Evolutionary conservation across 2,329 filamentous ascomycete genomes (phyloP), one percentile per base, ranked within the genome.

Genomic region (Diaporthe citriasiana): DNA sequence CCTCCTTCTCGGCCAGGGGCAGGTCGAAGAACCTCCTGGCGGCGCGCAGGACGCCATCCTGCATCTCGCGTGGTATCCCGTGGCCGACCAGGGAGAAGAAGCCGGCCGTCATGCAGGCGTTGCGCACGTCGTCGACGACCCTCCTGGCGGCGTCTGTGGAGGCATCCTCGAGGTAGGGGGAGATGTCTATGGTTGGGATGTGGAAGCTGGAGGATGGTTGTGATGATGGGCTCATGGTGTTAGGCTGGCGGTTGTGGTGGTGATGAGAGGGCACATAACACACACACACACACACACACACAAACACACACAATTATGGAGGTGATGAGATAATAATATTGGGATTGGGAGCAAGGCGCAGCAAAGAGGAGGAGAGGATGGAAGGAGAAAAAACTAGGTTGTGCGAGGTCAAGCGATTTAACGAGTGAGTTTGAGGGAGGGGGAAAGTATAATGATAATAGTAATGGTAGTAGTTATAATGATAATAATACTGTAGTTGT

Each of bases 21-120:
- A 90, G 82, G 5, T 81, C 79, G 77, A 91, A 90, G 77, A 90
- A 84, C 17, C 80, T 81, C 76, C 84, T 82, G 19, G 84, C 82
- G 4, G 72, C 77, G 10, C 51, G 38, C n/a, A 81, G 70, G 33
- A 80, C 45, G 4, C 68, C 38, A 42, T 79, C 65, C 70, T 78
- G 78, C 30, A 79, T 68, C 22, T 74, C 70, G 9, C 74, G 75
- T 15, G 79, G 72, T 30, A 81, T 76, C n/a, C 72, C 73, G 53
- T 81, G 79, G n/a, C 79, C 79, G 55, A 79, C 75, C 12, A 81
- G 71, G 10, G 77, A 79, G 76, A 81, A 81, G 78, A 81, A 81
- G 30, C 79, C 79, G 13, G 77, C 75, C 8, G 72, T 78, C 74
- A 79, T 82, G 76, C 81, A 83, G 3, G 81, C 82, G 22, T 77